These are phyloP conservation scores for Sarocladium kiliense DNA, from an alignment of 2,329 filamentous ascomycete genomes.

Conservation along the genomic window DNA sequence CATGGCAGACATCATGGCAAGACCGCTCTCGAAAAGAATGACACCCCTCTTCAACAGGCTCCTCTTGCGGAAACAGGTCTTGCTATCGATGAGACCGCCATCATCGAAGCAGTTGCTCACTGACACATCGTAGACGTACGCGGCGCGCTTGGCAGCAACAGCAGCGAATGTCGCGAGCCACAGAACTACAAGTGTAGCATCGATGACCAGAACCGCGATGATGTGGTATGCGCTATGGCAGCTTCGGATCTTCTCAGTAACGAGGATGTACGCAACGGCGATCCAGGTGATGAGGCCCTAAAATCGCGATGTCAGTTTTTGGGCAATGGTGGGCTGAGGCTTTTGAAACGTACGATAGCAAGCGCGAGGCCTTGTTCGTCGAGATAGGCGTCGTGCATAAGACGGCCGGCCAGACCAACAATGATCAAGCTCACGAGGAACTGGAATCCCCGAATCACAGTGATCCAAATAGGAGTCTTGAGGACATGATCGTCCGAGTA, in stretches of 20 bases:
- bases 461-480: slow-evolving; percentile 37
- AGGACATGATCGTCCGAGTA: slow-evolving; percentile 25
- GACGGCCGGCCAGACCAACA: slow-evolving; percentile 34
- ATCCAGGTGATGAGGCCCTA: slow-evolving; percentile 43
- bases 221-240: slow-evolving; percentile 35
- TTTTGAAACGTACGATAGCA: slow-evolving; percentile 29
- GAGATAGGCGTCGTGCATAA: slow-evolving; percentile 35
- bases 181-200: slow-evolving; percentile 38
- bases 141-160: slow-evolving; percentile 32
- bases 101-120: slow-evolving; percentile 29
- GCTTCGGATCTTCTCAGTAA: slow-evolving; percentile 32
- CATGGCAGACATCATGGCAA: slow-evolving; percentile 30
- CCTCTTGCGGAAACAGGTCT: slow-evolving; percentile 27
- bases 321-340: neutral
- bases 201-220: slow-evolving; percentile 37
- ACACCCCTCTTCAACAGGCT: slow-evolving; percentile 20
- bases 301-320: slow-evolving; percentile 11
- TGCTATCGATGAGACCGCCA: slow-evolving; percentile 34
- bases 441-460: slow-evolving; percentile 33
- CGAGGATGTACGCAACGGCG: slow-evolving; percentile 33
- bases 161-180: slow-evolving; percentile 42
- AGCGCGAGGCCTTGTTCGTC: slow-evolving; percentile 35
- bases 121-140: slow-evolving; percentile 25
- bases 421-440: slow-evolving; percentile 36
- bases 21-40: slow-evolving; percentile 29